A percentile compares a stretch with the other conserved stretches of the same genome.
phyloP scores from a whole-genome alignment of 768 basidiomycete genomes.

The Rhizopogon rudus region DNA sequence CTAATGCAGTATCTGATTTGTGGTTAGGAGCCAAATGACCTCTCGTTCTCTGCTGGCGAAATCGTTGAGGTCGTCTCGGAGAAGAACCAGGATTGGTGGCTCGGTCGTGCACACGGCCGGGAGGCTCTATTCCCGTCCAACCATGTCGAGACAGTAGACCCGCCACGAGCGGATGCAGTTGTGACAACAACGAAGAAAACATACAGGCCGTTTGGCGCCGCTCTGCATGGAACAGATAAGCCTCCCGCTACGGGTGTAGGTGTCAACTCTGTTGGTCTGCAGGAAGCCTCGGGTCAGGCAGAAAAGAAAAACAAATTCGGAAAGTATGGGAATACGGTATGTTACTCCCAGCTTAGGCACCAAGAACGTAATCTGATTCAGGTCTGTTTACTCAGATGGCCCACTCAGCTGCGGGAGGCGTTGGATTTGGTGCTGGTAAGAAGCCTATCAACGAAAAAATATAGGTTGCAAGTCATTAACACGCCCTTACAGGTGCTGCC shows the following conservation, averaged over 20 bases:
- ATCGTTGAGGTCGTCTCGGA: slow-evolving; percentile 74
- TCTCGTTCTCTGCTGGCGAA: slow-evolving; percentile 74
- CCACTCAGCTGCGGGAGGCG: slow-evolving; percentile 61
- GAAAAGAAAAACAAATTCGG: slow-evolving; percentile 59
- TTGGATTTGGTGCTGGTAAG: slow-evolving; percentile 73
- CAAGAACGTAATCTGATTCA: neutral
- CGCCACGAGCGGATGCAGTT: neutral
- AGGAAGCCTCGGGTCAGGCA: slow-evolving; percentile 19
- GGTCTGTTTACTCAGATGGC: slow-evolving; percentile 35
- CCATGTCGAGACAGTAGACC: slow-evolving; percentile 57
- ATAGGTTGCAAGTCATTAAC: neutral
- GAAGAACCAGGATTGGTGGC: slow-evolving; percentile 88
- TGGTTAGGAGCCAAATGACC: slow-evolving; percentile 68
- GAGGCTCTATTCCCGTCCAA: slow-evolving; percentile 77
- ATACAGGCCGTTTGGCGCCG: slow-evolving; percentile 35
- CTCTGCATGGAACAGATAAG: slow-evolving; percentile 27
- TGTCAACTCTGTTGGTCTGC: slow-evolving; percentile 26
- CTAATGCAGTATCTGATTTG: slow-evolving; percentile 3
- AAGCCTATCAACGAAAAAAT: slow-evolving; percentile 2
- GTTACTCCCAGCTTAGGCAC: slow-evolving; percentile 6
- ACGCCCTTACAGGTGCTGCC: slow-evolving; percentile 35
- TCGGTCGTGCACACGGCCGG: slow-evolving; percentile 55
- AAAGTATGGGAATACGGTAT: slow-evolving; percentile 53
- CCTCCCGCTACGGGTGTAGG: slow-evolving; percentile 24
- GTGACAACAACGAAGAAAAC: slow-evolving; percentile 4